Conservation (phyloP, 108 stramenopile species). For the Conticribra guillardii region DNA sequence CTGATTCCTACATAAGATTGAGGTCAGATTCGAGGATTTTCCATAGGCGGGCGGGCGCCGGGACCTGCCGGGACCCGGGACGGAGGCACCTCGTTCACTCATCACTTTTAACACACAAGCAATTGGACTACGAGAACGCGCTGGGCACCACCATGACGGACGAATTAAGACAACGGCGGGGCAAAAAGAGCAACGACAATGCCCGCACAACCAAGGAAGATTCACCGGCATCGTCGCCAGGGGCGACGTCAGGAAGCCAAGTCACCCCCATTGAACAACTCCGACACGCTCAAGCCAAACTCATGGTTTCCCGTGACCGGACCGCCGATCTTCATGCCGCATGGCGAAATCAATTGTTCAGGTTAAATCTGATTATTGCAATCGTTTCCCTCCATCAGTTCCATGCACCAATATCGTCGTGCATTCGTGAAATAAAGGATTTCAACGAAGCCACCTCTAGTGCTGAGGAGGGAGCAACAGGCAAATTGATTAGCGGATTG, state of each 20-base stretch:
- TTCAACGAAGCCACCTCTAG: constrained; percentile 10
- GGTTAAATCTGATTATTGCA: constrained; percentile 53
- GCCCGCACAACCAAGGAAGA: constrained; percentile 1
- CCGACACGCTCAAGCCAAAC: constrained; percentile 30
- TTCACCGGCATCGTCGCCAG: not conserved
- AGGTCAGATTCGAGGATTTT: too few species aligned
- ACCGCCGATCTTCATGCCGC: constrained; percentile 52
- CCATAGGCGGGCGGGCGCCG: too few species aligned
- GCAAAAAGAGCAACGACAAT: constrained; percentile 23
- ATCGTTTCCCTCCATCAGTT: constrained; percentile 54
- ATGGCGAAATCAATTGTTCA: constrained; percentile 59
- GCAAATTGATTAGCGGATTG: constrained; percentile 28
- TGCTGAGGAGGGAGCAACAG: constrained; percentile 7
- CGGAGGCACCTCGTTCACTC: not conserved
- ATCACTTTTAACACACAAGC: too few species aligned
- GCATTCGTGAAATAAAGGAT: constrained; percentile 59
- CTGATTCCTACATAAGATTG: too few species aligned
- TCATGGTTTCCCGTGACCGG: constrained; percentile 40
- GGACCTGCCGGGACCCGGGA: too few species aligned
- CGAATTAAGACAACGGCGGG: constrained; percentile 41
- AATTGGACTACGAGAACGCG: too few species aligned
- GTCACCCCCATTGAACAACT: constrained; percentile 36
- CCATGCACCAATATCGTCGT: constrained; percentile 45
- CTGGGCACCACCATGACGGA: constrained; percentile 27
- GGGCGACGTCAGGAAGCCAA: not conserved